Evolutionary conservation across 257 asterid genomes (phyloP).

Genomic region (Orobanche coerulescens): DNA sequence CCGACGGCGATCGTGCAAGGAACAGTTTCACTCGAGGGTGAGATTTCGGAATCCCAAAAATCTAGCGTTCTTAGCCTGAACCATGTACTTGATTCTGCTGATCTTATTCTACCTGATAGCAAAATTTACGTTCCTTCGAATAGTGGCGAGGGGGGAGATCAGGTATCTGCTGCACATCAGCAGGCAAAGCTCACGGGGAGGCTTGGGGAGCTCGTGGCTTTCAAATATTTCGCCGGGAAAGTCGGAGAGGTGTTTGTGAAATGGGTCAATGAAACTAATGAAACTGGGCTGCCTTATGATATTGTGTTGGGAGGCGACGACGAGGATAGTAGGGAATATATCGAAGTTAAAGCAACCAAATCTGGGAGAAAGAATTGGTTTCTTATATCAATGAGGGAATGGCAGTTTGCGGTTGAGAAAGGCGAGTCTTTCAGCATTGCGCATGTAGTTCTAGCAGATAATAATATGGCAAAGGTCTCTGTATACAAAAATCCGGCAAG

Average conservation of each 20-base stretch:
- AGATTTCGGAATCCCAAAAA: conserved; percentile 24
- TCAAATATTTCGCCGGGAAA: conserved; percentile 43
- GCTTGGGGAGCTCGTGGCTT: conserved; percentile 75
- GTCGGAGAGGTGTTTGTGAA: conserved; percentile 37
- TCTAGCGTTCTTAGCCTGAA: conserved; percentile 23
- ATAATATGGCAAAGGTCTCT: conserved; percentile 53
- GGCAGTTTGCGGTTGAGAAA: conserved; percentile 87
- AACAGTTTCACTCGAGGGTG: conserved; percentile 24
- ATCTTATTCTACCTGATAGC: conserved; percentile 28
- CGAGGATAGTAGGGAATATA: conserved; percentile 40
- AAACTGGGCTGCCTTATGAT: conserved; percentile 87
- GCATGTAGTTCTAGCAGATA: conserved; percentile 48
- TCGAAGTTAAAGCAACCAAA: conserved; percentile 87
- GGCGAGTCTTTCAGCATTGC: conserved; percentile 91
- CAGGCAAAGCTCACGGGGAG: conserved; percentile 71
- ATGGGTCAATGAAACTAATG: conserved; percentile 78
- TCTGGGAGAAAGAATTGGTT: conserved; percentile 60
- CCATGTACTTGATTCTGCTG: conserved; percentile 25
- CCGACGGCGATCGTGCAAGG: conserved; percentile 16
- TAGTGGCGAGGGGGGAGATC: conserved; percentile 28
- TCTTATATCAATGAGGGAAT: conserved; percentile 61
- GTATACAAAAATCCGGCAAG: conserved; percentile 67
- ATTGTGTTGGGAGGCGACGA: conserved; percentile 45
- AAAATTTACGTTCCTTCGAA: conserved; percentile 21
- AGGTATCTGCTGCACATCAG: conserved; percentile 35